Evolutionary conservation across 768 basidiomycete genomes (phyloP).

Genomic region (Suillus placidus): DNA sequence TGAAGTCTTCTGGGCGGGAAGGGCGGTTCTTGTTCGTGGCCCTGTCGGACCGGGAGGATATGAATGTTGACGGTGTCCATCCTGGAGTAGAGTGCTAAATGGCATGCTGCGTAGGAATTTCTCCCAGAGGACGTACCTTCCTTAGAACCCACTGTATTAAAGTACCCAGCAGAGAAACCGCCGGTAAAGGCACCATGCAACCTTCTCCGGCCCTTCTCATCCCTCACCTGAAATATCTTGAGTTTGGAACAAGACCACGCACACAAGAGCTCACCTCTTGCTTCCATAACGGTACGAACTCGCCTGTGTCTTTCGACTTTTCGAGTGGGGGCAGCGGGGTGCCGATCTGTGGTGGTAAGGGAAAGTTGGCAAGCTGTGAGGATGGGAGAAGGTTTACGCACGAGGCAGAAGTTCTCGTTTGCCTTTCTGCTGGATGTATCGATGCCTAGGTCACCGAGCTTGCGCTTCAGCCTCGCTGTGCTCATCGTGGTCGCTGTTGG

Average conservation of each 20-base stretch:
- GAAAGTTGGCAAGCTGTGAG: conserved; percentile 12
- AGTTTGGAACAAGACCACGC: conserved; percentile 22
- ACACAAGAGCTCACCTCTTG: conserved; percentile 70
- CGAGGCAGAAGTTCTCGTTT: conserved; percentile 85
- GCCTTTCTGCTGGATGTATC: conserved; percentile 70
- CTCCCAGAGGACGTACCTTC: conserved; percentile 63
- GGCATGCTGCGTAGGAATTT: not conserved
- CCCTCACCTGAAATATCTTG: conserved; percentile 63
- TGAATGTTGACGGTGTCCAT: conserved; percentile 93
- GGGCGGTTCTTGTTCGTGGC: conserved; percentile 53
- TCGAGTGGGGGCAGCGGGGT: conserved; percentile 95
- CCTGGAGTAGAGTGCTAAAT: conserved; percentile 49
- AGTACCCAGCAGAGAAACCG: conserved; percentile 97
- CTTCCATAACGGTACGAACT: conserved; percentile 97
- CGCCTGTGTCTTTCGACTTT: conserved; percentile 87
- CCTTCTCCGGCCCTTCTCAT: conserved; percentile 89
- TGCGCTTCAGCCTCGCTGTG: conserved; percentile 72
- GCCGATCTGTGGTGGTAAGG: conserved; percentile 63
- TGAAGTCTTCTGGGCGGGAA: conserved; percentile 86
- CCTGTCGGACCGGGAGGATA: conserved; percentile 82
- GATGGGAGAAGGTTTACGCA: conserved; percentile 34
- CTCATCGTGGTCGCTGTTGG: conserved; percentile 36
- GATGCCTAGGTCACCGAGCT: conserved; percentile 79
- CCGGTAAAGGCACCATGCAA: conserved; percentile 99
- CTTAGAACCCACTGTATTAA: conserved; percentile 93